Evolutionary conservation across 129 eudicot species (phyloP).

Genomic region (Glebionis coronaria): DNA sequence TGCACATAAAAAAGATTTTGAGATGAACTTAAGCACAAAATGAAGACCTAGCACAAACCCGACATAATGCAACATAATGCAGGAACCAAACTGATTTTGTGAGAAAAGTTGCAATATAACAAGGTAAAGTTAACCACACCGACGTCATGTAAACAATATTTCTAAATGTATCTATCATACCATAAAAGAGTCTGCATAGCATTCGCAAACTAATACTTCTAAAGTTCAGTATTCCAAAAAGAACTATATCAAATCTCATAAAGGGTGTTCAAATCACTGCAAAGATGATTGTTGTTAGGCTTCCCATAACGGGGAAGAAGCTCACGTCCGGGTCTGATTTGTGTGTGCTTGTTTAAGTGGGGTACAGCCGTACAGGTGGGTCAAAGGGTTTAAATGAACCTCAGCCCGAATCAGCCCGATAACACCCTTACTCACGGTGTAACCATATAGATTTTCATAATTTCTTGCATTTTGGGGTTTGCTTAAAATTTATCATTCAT

Average conservation of each 20-base stretch:
- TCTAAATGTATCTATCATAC: not conserved
- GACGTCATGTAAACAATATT: slow-evolving; percentile 5
- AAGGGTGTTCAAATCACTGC: not conserved
- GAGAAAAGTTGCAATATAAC: not conserved
- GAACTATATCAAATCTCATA: not conserved
- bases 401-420: too few species aligned
- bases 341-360: too few species aligned
- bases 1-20: not conserved
- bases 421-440: too few species aligned
- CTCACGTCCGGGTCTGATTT: too few species aligned
- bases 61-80: not conserved
- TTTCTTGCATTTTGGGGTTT: too few species aligned
- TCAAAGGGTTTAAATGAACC: too few species aligned
- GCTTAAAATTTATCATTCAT: too few species aligned
- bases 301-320: too few species aligned
- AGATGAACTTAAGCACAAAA: not conserved
- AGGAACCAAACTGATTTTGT: slow-evolving; percentile 1
- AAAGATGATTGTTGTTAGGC: too few species aligned
- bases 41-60: not conserved
- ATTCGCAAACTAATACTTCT: slow-evolving; percentile 1
- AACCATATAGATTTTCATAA: too few species aligned
- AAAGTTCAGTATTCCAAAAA: slow-evolving; percentile 8
- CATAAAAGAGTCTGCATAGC: not conserved
- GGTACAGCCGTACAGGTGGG: too few species aligned
- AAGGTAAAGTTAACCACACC: not conserved